Conservation (phyloP, 2,329 filamentous ascomycete species). For the Aurifilum marmelostoma region DNA sequence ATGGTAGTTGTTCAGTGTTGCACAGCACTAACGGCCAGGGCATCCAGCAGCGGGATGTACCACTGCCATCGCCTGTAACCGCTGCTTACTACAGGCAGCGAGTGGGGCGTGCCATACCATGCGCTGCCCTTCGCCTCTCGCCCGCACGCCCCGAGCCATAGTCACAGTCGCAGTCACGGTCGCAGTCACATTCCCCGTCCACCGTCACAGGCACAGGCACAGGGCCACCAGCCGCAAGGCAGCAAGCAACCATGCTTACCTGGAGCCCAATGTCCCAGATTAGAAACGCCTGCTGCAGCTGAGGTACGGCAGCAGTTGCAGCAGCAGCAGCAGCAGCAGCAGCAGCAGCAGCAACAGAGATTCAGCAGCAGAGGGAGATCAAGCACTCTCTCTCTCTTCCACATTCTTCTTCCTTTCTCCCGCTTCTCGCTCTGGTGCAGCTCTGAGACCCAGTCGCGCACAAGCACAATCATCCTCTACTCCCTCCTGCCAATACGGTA, state of each 20-base stretch:
- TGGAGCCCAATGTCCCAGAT: not conserved
- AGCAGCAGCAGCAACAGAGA: not conserved
- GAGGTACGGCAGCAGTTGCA: not conserved
- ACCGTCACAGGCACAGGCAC: not conserved
- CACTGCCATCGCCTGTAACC: not conserved
- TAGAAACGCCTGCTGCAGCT: constrained; percentile 1
- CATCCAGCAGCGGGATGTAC: not conserved
- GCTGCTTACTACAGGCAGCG: not conserved
- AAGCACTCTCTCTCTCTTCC: not conserved
- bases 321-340: not conserved
- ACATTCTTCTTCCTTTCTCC: not conserved
- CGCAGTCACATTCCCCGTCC: not conserved
- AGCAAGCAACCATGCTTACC: not conserved
- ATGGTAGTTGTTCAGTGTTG: no score
- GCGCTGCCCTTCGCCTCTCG: not conserved
- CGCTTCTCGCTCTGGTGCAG: not conserved
- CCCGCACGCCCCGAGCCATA: not conserved
- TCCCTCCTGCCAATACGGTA: not conserved
- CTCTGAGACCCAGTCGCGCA: not conserved
- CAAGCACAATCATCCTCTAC: not conserved
- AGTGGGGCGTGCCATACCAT: not conserved
- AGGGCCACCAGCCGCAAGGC: not conserved
- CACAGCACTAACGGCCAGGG: not conserved
- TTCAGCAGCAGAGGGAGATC: no score
- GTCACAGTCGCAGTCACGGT: not conserved